These are phyloP conservation scores for Euphorbia tirucalli DNA, from an alignment of 345 rosid species.

Conservation along the genomic window DNA sequence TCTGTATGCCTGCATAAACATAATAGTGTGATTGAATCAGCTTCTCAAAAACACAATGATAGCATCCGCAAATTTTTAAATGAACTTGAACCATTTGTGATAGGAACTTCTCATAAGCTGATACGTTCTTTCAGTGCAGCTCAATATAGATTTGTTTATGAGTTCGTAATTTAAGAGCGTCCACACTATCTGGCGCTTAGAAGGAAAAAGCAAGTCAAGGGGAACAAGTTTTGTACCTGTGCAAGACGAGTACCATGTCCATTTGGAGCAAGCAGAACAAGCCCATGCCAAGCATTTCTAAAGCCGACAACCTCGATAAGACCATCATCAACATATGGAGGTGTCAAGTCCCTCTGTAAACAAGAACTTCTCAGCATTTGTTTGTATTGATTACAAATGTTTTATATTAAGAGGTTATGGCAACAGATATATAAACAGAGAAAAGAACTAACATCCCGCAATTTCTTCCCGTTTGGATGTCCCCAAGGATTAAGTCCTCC, in stretches of 20 bases:
- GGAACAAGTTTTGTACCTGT: slow-evolving; percentile 31
- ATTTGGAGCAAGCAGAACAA: slow-evolving; percentile 39
- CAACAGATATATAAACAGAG: not conserved
- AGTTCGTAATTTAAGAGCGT: not conserved
- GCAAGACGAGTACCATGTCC: slow-evolving; percentile 54
- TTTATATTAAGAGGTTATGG: not conserved
- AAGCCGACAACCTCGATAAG: slow-evolving; percentile 48
- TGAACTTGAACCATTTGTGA: too few species aligned
- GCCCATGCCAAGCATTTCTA: slow-evolving; percentile 52
- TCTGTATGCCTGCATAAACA: slow-evolving; percentile 42
- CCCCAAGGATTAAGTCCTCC: slow-evolving; percentile 85
- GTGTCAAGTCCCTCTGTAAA: slow-evolving; percentile 41
- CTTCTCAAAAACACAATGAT: not conserved
- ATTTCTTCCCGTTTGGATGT: slow-evolving; percentile 47
- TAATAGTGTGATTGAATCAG: not conserved
- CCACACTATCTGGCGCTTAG: not conserved
- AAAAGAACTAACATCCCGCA: slow-evolving; percentile 37
- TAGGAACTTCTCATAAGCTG: not conserved
- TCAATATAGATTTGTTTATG: not conserved
- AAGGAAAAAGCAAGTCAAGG: too few species aligned
- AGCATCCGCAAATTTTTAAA: not conserved
- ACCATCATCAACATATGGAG: slow-evolving; percentile 48
- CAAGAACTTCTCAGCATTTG: not conserved
- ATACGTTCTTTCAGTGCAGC: too few species aligned
- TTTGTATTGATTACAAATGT: not conserved